Evolutionary conservation across 2,329 filamentous ascomycete species (phyloP).

Genomic region (Trichoderma guizhouense): DNA sequence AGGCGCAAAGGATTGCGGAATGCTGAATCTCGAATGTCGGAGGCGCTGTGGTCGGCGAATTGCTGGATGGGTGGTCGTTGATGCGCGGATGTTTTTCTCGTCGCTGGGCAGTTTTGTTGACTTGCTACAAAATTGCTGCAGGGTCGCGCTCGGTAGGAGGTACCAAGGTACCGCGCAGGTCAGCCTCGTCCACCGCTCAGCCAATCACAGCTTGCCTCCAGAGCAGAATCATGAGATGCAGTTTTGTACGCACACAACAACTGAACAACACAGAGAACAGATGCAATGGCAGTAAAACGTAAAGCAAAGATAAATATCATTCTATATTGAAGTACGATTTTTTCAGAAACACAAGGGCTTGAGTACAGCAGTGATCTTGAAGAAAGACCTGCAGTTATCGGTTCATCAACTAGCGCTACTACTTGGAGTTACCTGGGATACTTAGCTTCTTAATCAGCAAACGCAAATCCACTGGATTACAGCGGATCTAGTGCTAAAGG

Average conservation of each 20-base stretch:
- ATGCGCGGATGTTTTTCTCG: background rate
- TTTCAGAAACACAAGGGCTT: background rate
- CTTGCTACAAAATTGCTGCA: conserved; percentile 19
- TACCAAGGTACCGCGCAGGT: conserved; percentile 12
- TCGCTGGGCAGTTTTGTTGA: conserved; percentile 18
- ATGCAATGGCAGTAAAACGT: background rate
- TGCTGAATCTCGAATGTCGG: background rate
- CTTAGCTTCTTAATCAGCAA: background rate
- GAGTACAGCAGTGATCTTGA: background rate
- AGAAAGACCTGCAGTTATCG: background rate
- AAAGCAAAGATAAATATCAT: background rate
- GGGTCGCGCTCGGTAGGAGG: conserved; percentile 14
- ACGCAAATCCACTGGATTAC: background rate
- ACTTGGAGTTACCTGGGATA: background rate
- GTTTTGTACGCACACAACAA: background rate
- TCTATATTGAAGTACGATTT: background rate
- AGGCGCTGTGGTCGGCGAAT: background rate
- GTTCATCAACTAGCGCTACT: background rate
- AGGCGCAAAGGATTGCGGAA: background rate
- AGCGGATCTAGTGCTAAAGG: background rate
- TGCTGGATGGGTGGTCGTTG: background rate
- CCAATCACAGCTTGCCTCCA: conserved; percentile 6
- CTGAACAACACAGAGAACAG: background rate
- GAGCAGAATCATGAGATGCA: background rate
- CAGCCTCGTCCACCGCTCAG: background rate